phyloP scores from a whole-genome alignment of 2,329 filamentous ascomycete genomes.

The Colletotrichum aenigma region DNA sequence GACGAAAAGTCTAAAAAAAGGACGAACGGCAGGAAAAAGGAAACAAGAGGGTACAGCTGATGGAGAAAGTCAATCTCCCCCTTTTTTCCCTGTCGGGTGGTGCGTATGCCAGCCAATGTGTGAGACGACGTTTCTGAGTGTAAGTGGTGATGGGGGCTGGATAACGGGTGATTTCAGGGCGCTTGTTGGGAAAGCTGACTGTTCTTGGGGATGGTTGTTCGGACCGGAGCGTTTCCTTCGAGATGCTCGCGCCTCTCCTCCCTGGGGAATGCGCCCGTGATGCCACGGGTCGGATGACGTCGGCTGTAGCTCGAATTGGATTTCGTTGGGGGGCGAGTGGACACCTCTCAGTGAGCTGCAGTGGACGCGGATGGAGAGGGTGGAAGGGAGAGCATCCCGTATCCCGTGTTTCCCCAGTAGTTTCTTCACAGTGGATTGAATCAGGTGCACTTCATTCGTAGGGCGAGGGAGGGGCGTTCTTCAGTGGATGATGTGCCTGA shows the following conservation, averaged over 20 bases:
- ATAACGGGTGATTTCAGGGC: neutral
- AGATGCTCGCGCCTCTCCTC: neutral
- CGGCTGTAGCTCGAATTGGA: conserved; percentile 11
- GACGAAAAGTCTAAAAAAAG: neutral
- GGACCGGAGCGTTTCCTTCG: neutral
- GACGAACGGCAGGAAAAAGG: neutral
- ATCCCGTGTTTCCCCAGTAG: neutral
- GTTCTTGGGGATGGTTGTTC: neutral
- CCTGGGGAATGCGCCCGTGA: conserved; percentile 19
- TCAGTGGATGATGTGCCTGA: conserved; percentile 10
- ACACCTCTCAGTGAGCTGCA: neutral
- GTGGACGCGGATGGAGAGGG: neutral
- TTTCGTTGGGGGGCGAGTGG: conserved; percentile 16
- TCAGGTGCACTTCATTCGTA: neutral
- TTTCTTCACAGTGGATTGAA: neutral
- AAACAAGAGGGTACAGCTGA: neutral
- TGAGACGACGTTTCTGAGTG: neutral
- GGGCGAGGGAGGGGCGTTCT: neutral
- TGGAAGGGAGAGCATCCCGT: neutral
- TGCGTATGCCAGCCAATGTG: neutral
- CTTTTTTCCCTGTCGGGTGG: neutral
- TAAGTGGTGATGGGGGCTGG: neutral
- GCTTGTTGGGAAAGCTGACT: neutral
- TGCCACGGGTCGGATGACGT: conserved; percentile 20
- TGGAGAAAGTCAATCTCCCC: neutral